Conservation (phyloP, 441 rosid species). For the Hura crepitans region DNA sequence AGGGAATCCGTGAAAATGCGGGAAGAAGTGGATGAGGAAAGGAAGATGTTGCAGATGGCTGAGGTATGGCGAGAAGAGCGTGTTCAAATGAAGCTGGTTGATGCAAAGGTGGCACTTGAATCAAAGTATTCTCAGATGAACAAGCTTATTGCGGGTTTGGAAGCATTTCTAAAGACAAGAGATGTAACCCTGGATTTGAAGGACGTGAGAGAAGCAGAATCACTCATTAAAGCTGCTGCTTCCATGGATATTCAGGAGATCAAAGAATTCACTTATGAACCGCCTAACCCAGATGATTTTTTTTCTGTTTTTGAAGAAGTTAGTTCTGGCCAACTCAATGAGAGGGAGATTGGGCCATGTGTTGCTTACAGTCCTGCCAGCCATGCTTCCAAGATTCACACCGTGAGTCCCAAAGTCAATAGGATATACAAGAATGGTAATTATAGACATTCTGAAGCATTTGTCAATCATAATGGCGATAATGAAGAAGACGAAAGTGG, state of each 20-base stretch:
- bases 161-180: constrained; percentile 52
- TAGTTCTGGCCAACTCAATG: constrained; percentile 49
- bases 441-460: constrained; percentile 42
- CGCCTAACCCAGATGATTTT: constrained; percentile 67
- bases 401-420: constrained; percentile 45
- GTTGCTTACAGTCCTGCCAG: constrained; percentile 51
- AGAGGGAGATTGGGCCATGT: constrained; percentile 58
- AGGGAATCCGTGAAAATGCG: constrained; percentile 62
- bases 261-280: constrained; percentile 70
- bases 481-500: constrained; percentile 87
- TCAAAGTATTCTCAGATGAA: constrained; percentile 81
- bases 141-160: constrained; percentile 65
- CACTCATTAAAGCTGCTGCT: constrained; percentile 49
- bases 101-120: constrained; percentile 82
- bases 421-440: constrained; percentile 30
- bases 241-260: constrained; percentile 41
- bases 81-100: constrained; percentile 93
- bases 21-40: constrained; percentile 83
- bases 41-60: constrained; percentile 97
- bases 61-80: constrained; percentile 99
- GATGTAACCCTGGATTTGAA: constrained; percentile 39
- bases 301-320: constrained; percentile 71
- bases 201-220: constrained; percentile 61
- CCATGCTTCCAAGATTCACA: constrained; percentile 50
- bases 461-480: constrained; percentile 39